Evolutionary conservation across 2,329 filamentous ascomycete genomes (phyloP), one percentile per base, ranked within the genome.

Genomic region (Exophiala dermatitidis): DNA sequence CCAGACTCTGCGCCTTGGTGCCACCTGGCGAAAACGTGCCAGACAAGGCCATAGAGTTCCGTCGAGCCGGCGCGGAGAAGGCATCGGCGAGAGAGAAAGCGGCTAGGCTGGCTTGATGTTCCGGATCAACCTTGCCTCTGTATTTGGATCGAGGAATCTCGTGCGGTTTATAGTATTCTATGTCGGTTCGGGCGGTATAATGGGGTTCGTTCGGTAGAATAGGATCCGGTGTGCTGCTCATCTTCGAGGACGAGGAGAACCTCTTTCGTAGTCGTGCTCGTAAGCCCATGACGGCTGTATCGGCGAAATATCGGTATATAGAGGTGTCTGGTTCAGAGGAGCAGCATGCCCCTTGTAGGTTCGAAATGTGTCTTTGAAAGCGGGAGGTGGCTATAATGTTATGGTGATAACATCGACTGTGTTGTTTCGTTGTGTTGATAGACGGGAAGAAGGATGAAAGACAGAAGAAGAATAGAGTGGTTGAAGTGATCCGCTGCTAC

Each of bases 131-230:
- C 0, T 72, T 74, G 6, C 74, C 74, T 9, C 67, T 68, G 58
- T 76, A 77, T 53, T 77, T 77, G 32, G 74, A 74, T 10, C 66
- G 69, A 1, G 74, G 74, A 12, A 74, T 67, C 60, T 77, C 74
- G 60, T 70, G 62, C 19, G 72, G 71, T 52, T 71, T 71, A 63
- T 76, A 77, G 58, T 76, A 72, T 66, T 75, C 69, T 53, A 75
- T 67, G 54, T 73, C 72, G 43, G 71, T 63, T 9, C 62, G 64
- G 43, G 40, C 43, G 40, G 58, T 62, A 40, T 62, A 62, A 40
- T 53, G 46, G 46, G 19, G 29, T 46, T 62, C 56, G 28, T 59
- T 56, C 3, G 49, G 37, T 3, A 49, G 41, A 2, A 45, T 48
- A 30, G 48, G 42, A 28, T 32, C 42, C 5, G 50, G 53, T 7